phyloP scores from a whole-genome alignment of 116 monocot species.

The Posidonia oceanica region DNA sequence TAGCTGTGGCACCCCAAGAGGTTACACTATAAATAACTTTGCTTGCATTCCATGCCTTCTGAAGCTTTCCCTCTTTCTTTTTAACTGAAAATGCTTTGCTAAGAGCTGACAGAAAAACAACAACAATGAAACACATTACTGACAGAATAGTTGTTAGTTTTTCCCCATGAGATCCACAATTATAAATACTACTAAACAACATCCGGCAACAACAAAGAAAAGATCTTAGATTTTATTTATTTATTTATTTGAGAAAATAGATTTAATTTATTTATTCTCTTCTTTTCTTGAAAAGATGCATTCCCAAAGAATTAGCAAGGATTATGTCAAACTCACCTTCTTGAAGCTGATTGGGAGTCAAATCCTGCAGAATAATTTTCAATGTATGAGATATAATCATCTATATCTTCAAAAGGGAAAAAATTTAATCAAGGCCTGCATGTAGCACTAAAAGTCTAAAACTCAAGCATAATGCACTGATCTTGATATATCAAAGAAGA shows the following conservation, averaged over 20 bases:
- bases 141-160: background rate
- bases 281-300: background rate
- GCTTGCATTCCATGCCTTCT: conserved; percentile 87
- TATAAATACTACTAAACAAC: no score
- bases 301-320: background rate
- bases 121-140: background rate
- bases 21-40: conserved; percentile 83
- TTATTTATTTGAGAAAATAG: no score
- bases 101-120: conserved; percentile 34
- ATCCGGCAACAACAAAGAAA: no score
- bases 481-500: no score
- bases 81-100: conserved; percentile 72
- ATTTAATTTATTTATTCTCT: no score
- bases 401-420: background rate
- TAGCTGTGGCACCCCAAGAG: conserved; percentile 87
- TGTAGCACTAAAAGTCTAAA: no score
- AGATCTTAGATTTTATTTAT: no score
- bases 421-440: no score
- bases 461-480: no score
- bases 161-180: background rate
- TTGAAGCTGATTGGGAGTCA: conserved; percentile 6
- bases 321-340: background rate
- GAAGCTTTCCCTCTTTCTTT: conserved; percentile 63
- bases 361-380: background rate
- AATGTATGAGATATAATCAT: background rate